Base-by-base conservation (phyloP, 2,329 filamentous ascomycete species). In the Fusarium globosum region DNA sequence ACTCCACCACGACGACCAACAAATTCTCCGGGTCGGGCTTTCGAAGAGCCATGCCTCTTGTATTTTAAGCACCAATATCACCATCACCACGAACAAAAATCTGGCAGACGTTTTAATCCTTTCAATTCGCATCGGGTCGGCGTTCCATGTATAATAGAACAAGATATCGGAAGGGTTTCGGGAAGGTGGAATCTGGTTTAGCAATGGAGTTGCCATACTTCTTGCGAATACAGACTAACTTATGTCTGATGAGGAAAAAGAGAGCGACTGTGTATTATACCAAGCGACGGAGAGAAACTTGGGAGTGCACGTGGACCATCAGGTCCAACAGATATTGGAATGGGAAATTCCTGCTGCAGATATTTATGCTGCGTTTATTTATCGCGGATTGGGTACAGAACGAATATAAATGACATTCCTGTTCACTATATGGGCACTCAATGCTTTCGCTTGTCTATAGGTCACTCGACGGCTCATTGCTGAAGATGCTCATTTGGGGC, bases 401-500 rank as follows among this genome's bases (percentile, higher is more conserved):
- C 62, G 71, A 78, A 71, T 77, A 71, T 33, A 76, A 74, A 77
- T 69, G 66, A 71, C 62, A 76, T 77, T 77, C 57, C 72, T 69
- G 63, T 66, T 73, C 58, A 56, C 55, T 71, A 46, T 48, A 63
- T 61, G 16, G 49, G 35, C 35, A n/a, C 48, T 36, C 33, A 26
- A 43, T 33, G n/a, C 57, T 45, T 43, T 46, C 23, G 42, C 57
- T 52, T 35, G 39, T 51, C 61, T 68, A 76, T 30, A 65, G 36
- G 20, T 62, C 57, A n/a, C 80, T 80, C 39, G 74, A 55, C 7
- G 69, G 74, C 1, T 76, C 77, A 59, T 82, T 81, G 7, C 77
- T 76, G 77, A 82, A 83, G 39, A 82, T 69, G 61, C 88, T 87
- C 78, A 90, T 89, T 30, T 86, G 84, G 23, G 86, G 84, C 65